Conservation (phyloP, 306 rosid genomes). For the Citrullus amarus region DNA sequence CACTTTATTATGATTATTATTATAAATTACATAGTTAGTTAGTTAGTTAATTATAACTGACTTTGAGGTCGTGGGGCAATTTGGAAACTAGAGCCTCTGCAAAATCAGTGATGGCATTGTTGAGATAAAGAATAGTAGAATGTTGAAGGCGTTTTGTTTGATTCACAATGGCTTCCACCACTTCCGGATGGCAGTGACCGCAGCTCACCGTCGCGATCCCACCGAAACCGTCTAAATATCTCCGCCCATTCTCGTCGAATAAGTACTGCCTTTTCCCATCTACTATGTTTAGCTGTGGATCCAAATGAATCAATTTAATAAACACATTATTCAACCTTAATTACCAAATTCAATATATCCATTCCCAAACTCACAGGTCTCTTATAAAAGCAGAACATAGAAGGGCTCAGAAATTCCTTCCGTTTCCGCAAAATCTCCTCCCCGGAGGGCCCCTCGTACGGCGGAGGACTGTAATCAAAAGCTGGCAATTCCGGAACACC, state of each 20-base stretch:
- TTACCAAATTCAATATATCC: too few species aligned
- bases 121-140: slow-evolving; percentile 78
- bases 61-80: slow-evolving; percentile 82
- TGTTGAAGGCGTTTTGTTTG: slow-evolving; percentile 69
- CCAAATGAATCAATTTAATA: too few species aligned
- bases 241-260: slow-evolving; percentile 79
- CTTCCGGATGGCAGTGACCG: slow-evolving; percentile 97
- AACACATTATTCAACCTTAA: too few species aligned
- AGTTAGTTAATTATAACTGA: neutral
- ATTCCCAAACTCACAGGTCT: slow-evolving; percentile 43
- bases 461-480: slow-evolving; percentile 54
- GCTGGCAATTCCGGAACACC: slow-evolving; percentile 36
- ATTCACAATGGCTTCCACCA: slow-evolving; percentile 62
- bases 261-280: slow-evolving; percentile 71
- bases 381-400: slow-evolving; percentile 45
- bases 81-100: slow-evolving; percentile 72
- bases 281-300: slow-evolving; percentile 56
- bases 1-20: too few species aligned
- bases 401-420: slow-evolving; percentile 64
- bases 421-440: slow-evolving; percentile 68
- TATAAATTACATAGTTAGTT: too few species aligned
- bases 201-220: slow-evolving; percentile 97
- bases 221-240: slow-evolving; percentile 82
- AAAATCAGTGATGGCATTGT: slow-evolving; percentile 55
- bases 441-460: slow-evolving; percentile 59